phyloP scores from a whole-genome alignment of 2,329 filamentous ascomycete species.

The Pseudogymnoascus sp. region DNA sequence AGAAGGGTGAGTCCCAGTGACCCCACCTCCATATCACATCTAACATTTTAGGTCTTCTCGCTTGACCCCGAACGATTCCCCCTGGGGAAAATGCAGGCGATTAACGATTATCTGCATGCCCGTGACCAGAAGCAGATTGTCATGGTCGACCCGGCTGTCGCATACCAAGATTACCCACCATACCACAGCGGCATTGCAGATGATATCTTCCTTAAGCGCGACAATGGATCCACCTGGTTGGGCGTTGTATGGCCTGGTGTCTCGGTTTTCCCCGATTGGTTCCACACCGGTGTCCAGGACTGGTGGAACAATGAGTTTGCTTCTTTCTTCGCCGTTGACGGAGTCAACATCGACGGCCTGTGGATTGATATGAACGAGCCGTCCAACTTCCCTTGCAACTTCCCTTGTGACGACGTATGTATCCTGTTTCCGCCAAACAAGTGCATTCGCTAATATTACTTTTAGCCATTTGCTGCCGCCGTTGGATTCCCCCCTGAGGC shows the following conservation, averaged over 20 bases:
- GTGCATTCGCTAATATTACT: neutral
- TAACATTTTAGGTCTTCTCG: constrained; percentile 44
- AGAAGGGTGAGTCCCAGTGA: constrained; percentile 32
- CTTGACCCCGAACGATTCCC: constrained; percentile 58
- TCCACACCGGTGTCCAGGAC: constrained; percentile 51
- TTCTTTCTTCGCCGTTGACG: constrained; percentile 55
- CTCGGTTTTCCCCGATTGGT: constrained; percentile 71
- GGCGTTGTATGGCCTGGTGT: constrained; percentile 74
- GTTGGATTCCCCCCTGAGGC: constrained; percentile 51
- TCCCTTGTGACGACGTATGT: constrained; percentile 42
- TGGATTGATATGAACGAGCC: constrained; percentile 69
- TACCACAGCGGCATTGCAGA: constrained; percentile 46
- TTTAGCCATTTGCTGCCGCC: constrained; percentile 28
- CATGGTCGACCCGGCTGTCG: constrained; percentile 67
- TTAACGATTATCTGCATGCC: constrained; percentile 59
- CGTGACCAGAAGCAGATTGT: constrained; percentile 64
- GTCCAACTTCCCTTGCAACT: constrained; percentile 43
- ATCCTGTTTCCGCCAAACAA: neutral
- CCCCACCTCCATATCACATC: neutral
- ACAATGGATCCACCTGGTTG: constrained; percentile 49
- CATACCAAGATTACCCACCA: constrained; percentile 42
- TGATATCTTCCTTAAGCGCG: constrained; percentile 40
- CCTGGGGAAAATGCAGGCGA: constrained; percentile 52
- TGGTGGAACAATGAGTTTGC: constrained; percentile 67
- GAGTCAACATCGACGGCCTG: constrained; percentile 68